phyloP scores from a whole-genome alignment of 352 stramenopile species.

The Globisporangium spiculum region DNA sequence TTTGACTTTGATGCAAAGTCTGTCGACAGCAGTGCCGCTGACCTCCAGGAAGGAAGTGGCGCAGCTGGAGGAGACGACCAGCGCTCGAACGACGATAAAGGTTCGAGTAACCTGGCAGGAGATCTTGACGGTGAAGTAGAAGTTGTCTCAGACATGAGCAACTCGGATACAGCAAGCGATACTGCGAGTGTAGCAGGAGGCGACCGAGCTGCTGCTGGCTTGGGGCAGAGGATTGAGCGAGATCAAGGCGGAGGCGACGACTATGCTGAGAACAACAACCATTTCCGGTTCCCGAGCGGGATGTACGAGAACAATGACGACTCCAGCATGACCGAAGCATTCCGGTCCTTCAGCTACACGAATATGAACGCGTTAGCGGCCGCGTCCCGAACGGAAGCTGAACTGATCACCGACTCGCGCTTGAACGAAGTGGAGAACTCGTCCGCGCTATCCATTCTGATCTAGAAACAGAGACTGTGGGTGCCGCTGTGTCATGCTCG shows the following conservation, averaged over 20 bases:
- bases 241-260: constrained; percentile 5
- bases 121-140: not conserved
- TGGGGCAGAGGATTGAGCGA: constrained; percentile 13
- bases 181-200: constrained; percentile 8
- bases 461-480: constrained; percentile 28
- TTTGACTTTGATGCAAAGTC: constrained; percentile 57
- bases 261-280: constrained; percentile 31
- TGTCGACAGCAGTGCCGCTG: constrained; percentile 18
- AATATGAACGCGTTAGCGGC: constrained; percentile 85
- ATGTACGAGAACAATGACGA: constrained; percentile 57
- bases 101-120: not conserved
- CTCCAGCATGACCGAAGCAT: constrained; percentile 43
- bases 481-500: not conserved
- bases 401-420: constrained; percentile 47
- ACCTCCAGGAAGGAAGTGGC: not conserved
- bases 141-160: not conserved
- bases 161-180: constrained; percentile 17
- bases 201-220: not conserved
- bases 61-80: constrained; percentile 1
- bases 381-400: constrained; percentile 69
- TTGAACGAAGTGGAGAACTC: constrained; percentile 41
- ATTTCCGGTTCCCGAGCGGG: constrained; percentile 56
- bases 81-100: constrained; percentile 9
- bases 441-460: constrained; percentile 61
- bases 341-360: constrained; percentile 82